Evolutionary conservation across 495 filamentous ascomycete species (phyloP).

Genomic region (Bathelium albidoporum): DNA sequence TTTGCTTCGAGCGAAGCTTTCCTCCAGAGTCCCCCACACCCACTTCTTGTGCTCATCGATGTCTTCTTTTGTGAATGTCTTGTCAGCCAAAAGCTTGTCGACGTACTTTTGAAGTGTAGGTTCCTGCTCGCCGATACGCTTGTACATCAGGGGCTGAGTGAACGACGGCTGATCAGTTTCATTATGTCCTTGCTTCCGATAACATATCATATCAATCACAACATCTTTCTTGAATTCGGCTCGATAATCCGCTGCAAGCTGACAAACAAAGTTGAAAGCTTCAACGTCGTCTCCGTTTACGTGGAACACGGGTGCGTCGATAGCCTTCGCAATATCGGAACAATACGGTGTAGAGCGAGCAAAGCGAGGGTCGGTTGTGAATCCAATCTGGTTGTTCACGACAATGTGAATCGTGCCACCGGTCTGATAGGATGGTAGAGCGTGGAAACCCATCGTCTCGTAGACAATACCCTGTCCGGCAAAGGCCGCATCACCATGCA

Average conservation of each 20-base stretch:
- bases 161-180: conserved; percentile 99
- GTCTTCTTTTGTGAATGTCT: conserved; percentile 92
- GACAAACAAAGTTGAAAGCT: conserved; percentile 96
- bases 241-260: conserved; percentile 92
- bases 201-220: conserved; percentile 96
- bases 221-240: conserved; percentile 96
- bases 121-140: conserved; percentile 74
- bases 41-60: conserved; percentile 98
- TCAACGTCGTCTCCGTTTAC: conserved; percentile 98
- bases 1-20: conserved; percentile 92
- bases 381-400: conserved; percentile 99
- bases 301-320: conserved; percentile 97
- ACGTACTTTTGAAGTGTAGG: conserved; percentile 79
- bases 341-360: conserved; percentile 96
- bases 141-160: conserved; percentile 99
- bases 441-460: conserved; percentile 95
- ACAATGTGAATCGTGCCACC: conserved; percentile 95
- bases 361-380: conserved; percentile 98
- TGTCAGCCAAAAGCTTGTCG: conserved; percentile 75
- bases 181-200: conserved; percentile 98
- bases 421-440: conserved; percentile 88
- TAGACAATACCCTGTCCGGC: conserved; percentile 95
- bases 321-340: conserved; percentile 96
- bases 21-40: conserved; percentile 98
- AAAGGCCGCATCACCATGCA: conserved; percentile 96